Evolutionary conservation across 2,329 filamentous ascomycete species (phyloP).

Genomic region (Pseudopyricularia cyperi): DNA sequence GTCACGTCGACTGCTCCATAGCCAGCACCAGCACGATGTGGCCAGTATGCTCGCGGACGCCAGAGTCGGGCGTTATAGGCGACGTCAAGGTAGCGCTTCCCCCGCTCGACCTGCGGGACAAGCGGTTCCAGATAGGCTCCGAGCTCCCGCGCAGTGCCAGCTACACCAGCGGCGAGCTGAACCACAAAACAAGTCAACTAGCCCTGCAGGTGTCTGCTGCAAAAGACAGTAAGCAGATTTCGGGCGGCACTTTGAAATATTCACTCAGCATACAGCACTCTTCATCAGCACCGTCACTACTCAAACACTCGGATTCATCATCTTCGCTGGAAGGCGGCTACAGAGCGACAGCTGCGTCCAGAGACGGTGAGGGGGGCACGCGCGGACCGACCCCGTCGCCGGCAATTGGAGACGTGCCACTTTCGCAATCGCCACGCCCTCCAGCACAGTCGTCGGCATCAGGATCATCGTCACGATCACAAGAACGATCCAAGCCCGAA

Average conservation of each 20-base stretch:
- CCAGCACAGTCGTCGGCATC: neutral
- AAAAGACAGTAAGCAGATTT: neutral
- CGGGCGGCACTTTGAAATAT: neutral
- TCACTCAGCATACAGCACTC: neutral
- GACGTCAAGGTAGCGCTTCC: conserved; percentile 3
- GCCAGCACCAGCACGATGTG: conserved; percentile 1
- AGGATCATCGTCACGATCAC: neutral
- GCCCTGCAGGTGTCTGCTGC: neutral
- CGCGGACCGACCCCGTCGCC: neutral
- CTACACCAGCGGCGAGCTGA: neutral
- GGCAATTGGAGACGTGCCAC: neutral
- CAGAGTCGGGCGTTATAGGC: conserved; percentile 1
- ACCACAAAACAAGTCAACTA: neutral
- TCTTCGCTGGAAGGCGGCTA: neutral
- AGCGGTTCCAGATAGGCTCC: conserved; percentile 1
- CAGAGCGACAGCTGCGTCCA: neutral
- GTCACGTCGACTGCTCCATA: neutral
- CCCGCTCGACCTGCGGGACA: conserved; percentile 5
- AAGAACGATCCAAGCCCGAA: neutral
- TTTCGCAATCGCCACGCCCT: neutral
- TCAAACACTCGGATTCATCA: neutral
- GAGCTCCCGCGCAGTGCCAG: conserved; percentile 1
- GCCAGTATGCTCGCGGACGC: conserved; percentile 3
- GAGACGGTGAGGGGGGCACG: neutral
- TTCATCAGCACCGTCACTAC: neutral